These are phyloP conservation scores for Penicillium griseofulvum DNA, from an alignment of 2,329 filamentous ascomycete species.

Conservation along the genomic window DNA sequence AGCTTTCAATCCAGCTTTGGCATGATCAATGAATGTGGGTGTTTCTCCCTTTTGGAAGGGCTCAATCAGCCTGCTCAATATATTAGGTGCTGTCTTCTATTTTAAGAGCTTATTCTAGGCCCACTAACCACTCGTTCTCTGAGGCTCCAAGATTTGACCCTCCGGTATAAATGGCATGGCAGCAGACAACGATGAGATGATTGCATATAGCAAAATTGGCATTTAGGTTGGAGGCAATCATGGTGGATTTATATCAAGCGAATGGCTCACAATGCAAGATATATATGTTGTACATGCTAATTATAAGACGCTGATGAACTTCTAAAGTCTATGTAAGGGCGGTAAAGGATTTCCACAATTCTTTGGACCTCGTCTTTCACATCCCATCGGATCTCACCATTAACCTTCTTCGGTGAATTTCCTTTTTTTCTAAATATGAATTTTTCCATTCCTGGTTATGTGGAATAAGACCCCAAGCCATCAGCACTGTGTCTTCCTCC, in stretches of 20 bases:
- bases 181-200: slow-evolving; percentile 76
- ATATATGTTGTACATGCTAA: neutral
- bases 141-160: slow-evolving; percentile 53
- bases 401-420: neutral
- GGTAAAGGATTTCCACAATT: neutral
- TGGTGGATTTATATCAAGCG: no score
- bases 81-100: neutral
- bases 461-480: slow-evolving; percentile 13
- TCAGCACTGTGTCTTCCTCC: slow-evolving; percentile 11
- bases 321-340: neutral
- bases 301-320: neutral
- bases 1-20: slow-evolving; percentile 60
- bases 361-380: neutral
- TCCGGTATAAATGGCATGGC: slow-evolving; percentile 74
- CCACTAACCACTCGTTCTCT: slow-evolving; percentile 59
- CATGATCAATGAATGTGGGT: slow-evolving; percentile 74
- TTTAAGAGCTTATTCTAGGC: neutral
- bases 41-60: slow-evolving; percentile 76
- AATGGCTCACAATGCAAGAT: neutral
- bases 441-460: slow-evolving; percentile 10
- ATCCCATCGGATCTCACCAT: neutral
- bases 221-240: neutral
- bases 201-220: slow-evolving; percentile 14
- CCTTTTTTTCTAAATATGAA: slow-evolving; percentile 10
- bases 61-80: slow-evolving; percentile 61